phyloP scores from a whole-genome alignment of 768 basidiomycete species.

The Suillus tomentosus region DNA sequence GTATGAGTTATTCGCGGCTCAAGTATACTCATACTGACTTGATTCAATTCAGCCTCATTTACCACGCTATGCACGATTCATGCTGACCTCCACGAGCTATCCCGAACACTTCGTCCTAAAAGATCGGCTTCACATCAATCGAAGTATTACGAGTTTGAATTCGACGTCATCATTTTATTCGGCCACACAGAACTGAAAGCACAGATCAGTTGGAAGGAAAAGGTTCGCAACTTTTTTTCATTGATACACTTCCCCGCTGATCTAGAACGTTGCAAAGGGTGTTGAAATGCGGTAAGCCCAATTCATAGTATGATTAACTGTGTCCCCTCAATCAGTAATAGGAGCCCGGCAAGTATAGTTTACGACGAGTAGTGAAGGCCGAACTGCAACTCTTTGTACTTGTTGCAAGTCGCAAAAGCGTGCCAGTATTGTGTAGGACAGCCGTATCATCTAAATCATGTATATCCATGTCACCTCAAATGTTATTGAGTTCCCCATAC shows the following conservation, averaged over 20 bases:
- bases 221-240: constrained; percentile 23
- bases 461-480: not conserved
- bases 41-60: constrained; percentile 12
- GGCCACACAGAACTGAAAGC: constrained; percentile 44
- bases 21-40: not conserved
- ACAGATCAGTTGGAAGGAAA: constrained; percentile 40
- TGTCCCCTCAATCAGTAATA: not conserved
- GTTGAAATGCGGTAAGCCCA: constrained; percentile 32
- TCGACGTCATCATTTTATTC: constrained; percentile 37
- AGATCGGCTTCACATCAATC: not conserved
- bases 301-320: not conserved
- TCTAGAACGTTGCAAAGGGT: constrained; percentile 24
- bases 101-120: constrained; percentile 1
- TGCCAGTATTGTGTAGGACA: not conserved
- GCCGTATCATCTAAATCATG: too few relatives aligned
- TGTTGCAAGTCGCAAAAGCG: too few relatives aligned
- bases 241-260: not conserved
- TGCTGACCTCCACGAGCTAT: constrained; percentile 12
- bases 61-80: constrained; percentile 6
- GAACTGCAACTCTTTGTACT: not conserved
- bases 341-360: constrained; percentile 9
- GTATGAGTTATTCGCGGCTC: not conserved
- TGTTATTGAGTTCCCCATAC: not conserved
- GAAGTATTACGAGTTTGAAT: constrained; percentile 26
- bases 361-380: not conserved